Conservation (phyloP, 2,329 filamentous ascomycete genomes). For the Cytospora chrysosperma region DNA sequence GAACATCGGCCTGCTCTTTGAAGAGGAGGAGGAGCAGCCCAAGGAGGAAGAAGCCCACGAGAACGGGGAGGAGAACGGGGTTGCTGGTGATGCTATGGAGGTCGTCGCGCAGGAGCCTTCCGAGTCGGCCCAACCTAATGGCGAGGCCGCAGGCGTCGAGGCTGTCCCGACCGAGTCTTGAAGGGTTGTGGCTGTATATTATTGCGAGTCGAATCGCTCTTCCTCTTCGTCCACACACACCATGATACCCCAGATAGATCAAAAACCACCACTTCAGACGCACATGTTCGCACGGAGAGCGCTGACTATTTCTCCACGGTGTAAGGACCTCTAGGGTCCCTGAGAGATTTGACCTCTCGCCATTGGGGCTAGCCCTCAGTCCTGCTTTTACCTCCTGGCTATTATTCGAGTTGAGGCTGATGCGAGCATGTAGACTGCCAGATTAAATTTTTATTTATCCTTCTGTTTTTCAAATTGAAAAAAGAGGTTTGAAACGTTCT, state of each 20-base stretch:
- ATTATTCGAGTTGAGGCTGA: too few relatives aligned
- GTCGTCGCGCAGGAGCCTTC: background rate
- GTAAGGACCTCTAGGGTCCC: too few relatives aligned
- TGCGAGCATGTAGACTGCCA: too few relatives aligned
- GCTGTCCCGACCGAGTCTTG: conserved; percentile 3
- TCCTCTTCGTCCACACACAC: background rate
- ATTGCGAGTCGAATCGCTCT: background rate
- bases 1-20: conserved; percentile 61
- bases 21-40: conserved; percentile 34
- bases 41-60: conserved; percentile 41
- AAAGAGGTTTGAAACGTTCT: too few relatives aligned
- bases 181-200: background rate
- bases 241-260: conserved; percentile 18
- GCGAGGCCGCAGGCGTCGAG: background rate
- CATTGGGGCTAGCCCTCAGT: too few relatives aligned
- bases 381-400: too few relatives aligned
- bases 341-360: too few relatives aligned
- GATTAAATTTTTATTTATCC: too few relatives aligned
- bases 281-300: background rate
- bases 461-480: too few relatives aligned
- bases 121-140: background rate
- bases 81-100: background rate
- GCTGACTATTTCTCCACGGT: background rate
- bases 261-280: background rate
- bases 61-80: conserved; percentile 35